Base-by-base conservation (phyloP, 2,329 filamentous ascomycete species). In the Whalleya microplaca region DNA sequence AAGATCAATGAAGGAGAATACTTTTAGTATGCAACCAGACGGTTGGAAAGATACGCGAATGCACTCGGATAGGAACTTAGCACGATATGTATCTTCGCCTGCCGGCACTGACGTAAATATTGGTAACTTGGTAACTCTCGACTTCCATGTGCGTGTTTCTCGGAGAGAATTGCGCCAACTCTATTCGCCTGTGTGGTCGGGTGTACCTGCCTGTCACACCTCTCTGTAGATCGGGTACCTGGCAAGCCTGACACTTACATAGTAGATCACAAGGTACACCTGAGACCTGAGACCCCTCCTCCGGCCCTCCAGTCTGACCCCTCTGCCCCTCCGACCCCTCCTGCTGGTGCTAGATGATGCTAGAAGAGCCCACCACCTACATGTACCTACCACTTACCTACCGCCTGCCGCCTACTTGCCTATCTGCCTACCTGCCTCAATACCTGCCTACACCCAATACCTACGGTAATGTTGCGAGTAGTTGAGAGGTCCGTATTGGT, bases 151-250 rank as follows among this genome's bases (percentile, higher is more conserved):
- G 41, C 45, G 47, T 57, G 44, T 41, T 48, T 45, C 47, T 62
- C 60, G 60, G 60, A 58, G 58, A 49, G 54, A 62, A 60, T 41
- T 56, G 52, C 46, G 55, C 45, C 47, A 63, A 61, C 55, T 55
- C 58, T 61, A 61, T 63, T 63, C 58, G 58, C 41, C 32, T 32
- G 47, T 48, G 45, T 37, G 49, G 54, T 63, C 58, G 57, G 57
- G 58, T 61, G 60, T 61, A 58, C 60, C 57, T 63, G 58, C 52
- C 55, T 62, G 60, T 62, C 52, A 60, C 58, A 60, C 57, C 48
- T 41, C 51, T 32, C 41, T 47, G 44, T 63, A 60, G 60, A 63
- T 61, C 60, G 60, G 55, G 60, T 63, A 63, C 60, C 60, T 63
- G 57, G 60, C 54, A 55, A 59, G 32, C 32, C 47, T 55, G 51